Conservation (phyloP, 192 early-diverging fungal species). For the Rhizophagus sp. region DNA sequence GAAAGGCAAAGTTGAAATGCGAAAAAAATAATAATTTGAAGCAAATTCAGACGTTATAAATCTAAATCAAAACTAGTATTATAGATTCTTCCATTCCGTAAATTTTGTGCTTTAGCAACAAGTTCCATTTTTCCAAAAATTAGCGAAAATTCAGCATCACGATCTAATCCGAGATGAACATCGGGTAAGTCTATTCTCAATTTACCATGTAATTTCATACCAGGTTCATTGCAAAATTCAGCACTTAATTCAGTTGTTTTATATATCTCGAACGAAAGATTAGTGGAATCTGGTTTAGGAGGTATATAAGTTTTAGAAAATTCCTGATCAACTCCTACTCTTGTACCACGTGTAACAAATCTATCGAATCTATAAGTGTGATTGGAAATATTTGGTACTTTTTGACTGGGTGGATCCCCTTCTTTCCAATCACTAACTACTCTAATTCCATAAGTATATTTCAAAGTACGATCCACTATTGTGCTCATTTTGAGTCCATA, state of each 20-base stretch:
- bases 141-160: no score
- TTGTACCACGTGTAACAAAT: background rate
- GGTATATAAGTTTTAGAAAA: background rate
- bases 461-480: background rate
- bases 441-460: background rate
- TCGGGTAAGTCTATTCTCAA: background rate
- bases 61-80: no score
- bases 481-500: background rate
- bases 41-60: no score
- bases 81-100: no score
- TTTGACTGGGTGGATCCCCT: background rate
- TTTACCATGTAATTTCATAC: background rate
- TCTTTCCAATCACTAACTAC: background rate
- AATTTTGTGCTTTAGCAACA: no score
- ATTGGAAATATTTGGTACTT: background rate
- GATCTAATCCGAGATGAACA: background rate
- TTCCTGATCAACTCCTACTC: background rate
- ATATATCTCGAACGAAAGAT: background rate
- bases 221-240: background rate
- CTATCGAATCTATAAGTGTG: background rate
- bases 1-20: no score
- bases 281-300: background rate
- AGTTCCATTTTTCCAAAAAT: no score
- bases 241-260: background rate
- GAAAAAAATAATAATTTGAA: no score